These are phyloP conservation scores for Sphagnum magellanicum DNA, from an alignment of 228 moss, liverwort and hornwort species.

Conservation along the genomic window DNA sequence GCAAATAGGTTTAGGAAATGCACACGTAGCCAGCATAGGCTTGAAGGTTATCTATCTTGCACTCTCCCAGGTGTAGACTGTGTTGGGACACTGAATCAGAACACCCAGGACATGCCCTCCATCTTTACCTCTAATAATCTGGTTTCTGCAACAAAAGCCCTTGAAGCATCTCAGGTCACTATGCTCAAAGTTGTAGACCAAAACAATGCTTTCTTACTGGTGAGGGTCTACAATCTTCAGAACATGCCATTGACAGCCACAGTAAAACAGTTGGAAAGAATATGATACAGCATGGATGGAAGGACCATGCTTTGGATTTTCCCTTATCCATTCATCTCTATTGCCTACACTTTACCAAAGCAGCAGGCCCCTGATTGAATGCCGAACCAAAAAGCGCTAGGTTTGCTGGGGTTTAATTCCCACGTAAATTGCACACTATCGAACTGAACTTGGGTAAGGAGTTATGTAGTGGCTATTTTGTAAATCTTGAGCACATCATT, in stretches of 20 bases:
- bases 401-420: too few species aligned
- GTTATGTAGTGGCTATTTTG: too few species aligned
- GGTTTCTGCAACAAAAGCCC: slow-evolving; percentile 1
- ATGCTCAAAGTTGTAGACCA: too few species aligned
- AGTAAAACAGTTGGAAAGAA: background rate
- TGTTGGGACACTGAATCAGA: slow-evolving; percentile 8
- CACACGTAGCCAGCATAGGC: slow-evolving; percentile 20
- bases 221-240: background rate
- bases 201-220: background rate
- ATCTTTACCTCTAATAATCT: slow-evolving; percentile 6
- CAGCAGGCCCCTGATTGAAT: too few species aligned
- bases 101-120: slow-evolving; percentile 13
- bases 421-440: too few species aligned
- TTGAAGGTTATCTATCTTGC: slow-evolving; percentile 9
- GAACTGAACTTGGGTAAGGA: too few species aligned
- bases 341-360: background rate
- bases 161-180: too few species aligned
- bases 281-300: background rate
- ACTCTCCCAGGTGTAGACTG: slow-evolving; percentile 3
- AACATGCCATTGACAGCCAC: too few species aligned
- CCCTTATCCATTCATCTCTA: background rate
- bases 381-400: too few species aligned
- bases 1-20: too few species aligned
- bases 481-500: too few species aligned
- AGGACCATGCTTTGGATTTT: background rate